Percentiles rank a stretch among this genome's conserved stretches.
Evolutionary conservation across 108 stramenopile species (phyloP).

Genomic region (Conticribra guillardii): DNA sequence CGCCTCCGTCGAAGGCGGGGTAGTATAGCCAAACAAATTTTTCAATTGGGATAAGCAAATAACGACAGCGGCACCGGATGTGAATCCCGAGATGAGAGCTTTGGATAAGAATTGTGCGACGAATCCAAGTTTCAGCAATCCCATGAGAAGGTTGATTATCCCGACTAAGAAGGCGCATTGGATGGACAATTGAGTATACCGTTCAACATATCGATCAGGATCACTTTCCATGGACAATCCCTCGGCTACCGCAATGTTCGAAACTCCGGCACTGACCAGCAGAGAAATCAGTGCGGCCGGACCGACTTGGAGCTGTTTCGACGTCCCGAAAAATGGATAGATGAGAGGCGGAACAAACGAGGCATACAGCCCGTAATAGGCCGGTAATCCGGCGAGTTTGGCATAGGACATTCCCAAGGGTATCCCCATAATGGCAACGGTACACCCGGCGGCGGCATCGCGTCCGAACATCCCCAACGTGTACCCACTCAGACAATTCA

Average conservation of each 20-base stretch:
- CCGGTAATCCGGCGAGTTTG: constrained; percentile 82
- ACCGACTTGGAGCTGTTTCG: constrained; percentile 85
- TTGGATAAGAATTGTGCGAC: constrained; percentile 83
- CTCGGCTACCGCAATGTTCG: constrained; percentile 18
- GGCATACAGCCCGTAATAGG: constrained; percentile 89
- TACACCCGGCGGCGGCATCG: constrained; percentile 74
- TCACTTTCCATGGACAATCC: constrained; percentile 26
- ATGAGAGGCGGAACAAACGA: constrained; percentile 73
- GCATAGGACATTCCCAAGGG: constrained; percentile 92
- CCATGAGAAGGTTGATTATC: constrained; percentile 51
- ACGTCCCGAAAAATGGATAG: constrained; percentile 83
- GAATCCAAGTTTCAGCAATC: constrained; percentile 67
- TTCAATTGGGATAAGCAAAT: constrained; percentile 88
- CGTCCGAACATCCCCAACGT: too few species aligned
- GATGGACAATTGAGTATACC: constrained; percentile 48
- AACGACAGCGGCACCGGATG: constrained; percentile 83
- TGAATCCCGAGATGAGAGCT: constrained; percentile 88
- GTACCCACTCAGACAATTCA: too few species aligned
- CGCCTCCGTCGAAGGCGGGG: constrained; percentile 32
- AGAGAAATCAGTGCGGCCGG: constrained; percentile 81
- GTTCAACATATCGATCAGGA: constrained; percentile 33
- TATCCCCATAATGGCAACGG: constrained; percentile 88
- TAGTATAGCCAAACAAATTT: constrained; percentile 75
- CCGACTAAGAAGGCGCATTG: constrained; percentile 68
- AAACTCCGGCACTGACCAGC: constrained; percentile 52